Conservation (phyloP, 768 basidiomycete species). For the Chiua virens region DNA sequence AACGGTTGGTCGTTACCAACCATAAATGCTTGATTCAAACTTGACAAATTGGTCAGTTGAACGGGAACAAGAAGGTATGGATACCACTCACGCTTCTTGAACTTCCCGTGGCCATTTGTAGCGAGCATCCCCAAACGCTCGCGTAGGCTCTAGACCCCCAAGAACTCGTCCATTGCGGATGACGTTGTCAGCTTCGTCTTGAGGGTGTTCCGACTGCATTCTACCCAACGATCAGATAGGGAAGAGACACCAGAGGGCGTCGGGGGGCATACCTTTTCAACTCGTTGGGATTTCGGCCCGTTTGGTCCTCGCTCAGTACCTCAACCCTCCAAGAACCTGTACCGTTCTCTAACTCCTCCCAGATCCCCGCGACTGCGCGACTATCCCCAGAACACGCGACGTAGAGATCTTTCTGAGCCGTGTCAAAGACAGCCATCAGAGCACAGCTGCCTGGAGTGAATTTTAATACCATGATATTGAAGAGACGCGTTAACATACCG, state of each 20-base stretch:
- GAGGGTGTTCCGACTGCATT: conserved; percentile 80
- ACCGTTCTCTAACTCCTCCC: conserved; percentile 66
- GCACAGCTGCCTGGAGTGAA: conserved; percentile 77
- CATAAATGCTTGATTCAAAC: conserved; percentile 66
- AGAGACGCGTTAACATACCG: conserved; percentile 37
- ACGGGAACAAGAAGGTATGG: background rate
- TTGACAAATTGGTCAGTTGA: conserved; percentile 20
- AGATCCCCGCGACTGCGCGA: conserved; percentile 92
- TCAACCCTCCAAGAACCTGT: conserved; percentile 86
- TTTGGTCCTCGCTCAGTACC: conserved; percentile 95
- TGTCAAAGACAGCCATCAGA: conserved; percentile 84
- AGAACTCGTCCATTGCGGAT: conserved; percentile 80
- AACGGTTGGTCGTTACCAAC: conserved; percentile 58
- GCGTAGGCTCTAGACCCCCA: conserved; percentile 83
- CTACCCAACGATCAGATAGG: conserved; percentile 36
- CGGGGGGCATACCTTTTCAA: conserved; percentile 61
- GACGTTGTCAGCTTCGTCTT: conserved; percentile 68
- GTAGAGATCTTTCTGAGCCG: conserved; percentile 77
- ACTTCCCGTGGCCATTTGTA: conserved; percentile 83
- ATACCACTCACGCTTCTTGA: conserved; percentile 60
- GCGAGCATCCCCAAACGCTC: conserved; percentile 86
- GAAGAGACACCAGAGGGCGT: background rate
- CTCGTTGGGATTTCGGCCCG: conserved; percentile 87
- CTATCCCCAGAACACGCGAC: conserved; percentile 93
- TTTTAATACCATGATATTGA: conserved; percentile 11